Conservation (phyloP, 139 green algal species). For the Prasinococcaceae sp. region DNA sequence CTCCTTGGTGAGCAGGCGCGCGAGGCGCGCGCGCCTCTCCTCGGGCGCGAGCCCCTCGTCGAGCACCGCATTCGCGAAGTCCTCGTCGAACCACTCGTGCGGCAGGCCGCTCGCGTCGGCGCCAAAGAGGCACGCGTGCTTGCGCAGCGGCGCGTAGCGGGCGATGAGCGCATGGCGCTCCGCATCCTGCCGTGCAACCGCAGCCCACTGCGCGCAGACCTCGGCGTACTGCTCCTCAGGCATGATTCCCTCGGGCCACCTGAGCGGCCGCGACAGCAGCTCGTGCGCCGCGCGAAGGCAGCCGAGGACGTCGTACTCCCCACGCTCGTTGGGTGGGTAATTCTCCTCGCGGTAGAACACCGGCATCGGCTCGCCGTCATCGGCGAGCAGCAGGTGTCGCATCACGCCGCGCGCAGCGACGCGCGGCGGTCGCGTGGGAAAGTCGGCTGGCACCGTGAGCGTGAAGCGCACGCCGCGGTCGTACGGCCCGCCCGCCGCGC, state of each 20-base stretch:
- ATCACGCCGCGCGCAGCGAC: not conserved
- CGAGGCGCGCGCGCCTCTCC: not conserved
- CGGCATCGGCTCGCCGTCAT: not conserved
- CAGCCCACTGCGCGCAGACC: not conserved
- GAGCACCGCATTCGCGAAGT: not conserved
- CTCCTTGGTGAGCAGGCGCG: not conserved
- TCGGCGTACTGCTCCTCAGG: not conserved
- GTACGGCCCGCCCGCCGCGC: not conserved
- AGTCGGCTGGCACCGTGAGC: not conserved
- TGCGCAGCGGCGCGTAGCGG: not conserved
- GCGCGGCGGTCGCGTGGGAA: not conserved
- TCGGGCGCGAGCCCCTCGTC: not conserved
- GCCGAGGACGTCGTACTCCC: not conserved
- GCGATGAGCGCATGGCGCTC: not conserved
- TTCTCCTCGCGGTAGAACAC: not conserved
- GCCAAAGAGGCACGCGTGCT: not conserved
- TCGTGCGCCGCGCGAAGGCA: not conserved
- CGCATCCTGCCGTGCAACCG: not conserved
- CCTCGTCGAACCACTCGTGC: not conserved
- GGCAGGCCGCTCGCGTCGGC: not conserved
- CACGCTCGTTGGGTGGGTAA: not conserved
- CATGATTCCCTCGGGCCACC: not conserved
- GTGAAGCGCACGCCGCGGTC: not conserved
- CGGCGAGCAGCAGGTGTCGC: not conserved
- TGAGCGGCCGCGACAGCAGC: not conserved